A percentile compares a stretch with the other conserved stretches of the same genome.
phyloP scores from a whole-genome alignment of 257 asterid species.

The Jasminum sambac region DNA sequence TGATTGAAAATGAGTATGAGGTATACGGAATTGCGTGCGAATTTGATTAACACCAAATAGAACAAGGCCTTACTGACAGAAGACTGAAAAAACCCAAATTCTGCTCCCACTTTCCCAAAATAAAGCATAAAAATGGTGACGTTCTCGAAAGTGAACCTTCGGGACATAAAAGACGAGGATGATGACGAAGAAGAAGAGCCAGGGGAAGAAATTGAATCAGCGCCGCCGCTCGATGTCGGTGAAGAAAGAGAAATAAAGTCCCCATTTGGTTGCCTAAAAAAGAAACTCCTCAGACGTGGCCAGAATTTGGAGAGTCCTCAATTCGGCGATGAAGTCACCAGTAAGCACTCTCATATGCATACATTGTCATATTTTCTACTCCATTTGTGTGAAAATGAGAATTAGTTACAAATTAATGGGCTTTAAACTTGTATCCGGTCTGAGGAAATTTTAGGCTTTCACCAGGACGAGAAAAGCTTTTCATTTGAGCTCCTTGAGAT shows the following conservation, averaged over 20 bases:
- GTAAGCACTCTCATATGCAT: slow-evolving; percentile 29
- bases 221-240: slow-evolving; percentile 66
- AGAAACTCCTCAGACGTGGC: slow-evolving; percentile 60
- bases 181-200: slow-evolving; percentile 51
- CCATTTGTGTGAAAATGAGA: neutral
- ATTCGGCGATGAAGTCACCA: slow-evolving; percentile 57
- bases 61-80: neutral
- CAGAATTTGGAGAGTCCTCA: slow-evolving; percentile 62
- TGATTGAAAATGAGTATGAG: too few relatives aligned
- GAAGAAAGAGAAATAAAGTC: slow-evolving; percentile 59
- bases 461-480: neutral
- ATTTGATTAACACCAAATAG: too few relatives aligned
- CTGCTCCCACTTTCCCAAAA: neutral
- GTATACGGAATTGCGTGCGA: too few relatives aligned
- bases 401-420: neutral
- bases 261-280: slow-evolving; percentile 52
- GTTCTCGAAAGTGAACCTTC: slow-evolving; percentile 52
- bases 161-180: slow-evolving; percentile 47
- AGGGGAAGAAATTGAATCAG: slow-evolving; percentile 73
- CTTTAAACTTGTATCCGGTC: neutral
- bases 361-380: neutral
- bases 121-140: slow-evolving; percentile 41
- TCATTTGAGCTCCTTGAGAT: neutral
- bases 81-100: neutral
- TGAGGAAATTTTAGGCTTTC: neutral